A percentile compares a stretch with the other conserved stretches of the same genome.
phyloP scores from a whole-genome alignment of 1,284 basidiomycete species.

The Lignosus rhinocerotis region DNA sequence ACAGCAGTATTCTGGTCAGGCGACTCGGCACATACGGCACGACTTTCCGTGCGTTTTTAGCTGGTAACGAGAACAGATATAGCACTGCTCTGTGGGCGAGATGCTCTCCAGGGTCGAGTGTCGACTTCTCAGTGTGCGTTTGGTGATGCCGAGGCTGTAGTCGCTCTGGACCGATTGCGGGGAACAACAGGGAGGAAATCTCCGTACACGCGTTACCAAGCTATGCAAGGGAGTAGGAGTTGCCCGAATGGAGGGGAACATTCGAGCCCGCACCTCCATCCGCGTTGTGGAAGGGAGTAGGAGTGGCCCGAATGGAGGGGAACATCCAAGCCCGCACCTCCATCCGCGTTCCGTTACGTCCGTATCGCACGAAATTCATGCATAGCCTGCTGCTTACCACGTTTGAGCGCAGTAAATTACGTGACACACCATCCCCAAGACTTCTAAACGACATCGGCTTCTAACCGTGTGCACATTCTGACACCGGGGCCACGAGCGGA shows the following conservation, averaged over 20 bases:
- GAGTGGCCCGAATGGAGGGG: background rate
- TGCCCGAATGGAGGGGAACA: background rate
- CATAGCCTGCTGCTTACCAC: background rate
- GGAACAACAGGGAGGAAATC: background rate
- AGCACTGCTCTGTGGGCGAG: background rate
- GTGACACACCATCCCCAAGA: conserved; percentile 9
- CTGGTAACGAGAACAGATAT: background rate
- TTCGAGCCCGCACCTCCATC: background rate
- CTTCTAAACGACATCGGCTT: conserved; percentile 2
- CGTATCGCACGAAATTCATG: conserved; percentile 8
- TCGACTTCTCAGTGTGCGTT: background rate
- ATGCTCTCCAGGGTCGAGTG: background rate
- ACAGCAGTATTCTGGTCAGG: background rate
- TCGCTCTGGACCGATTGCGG: background rate
- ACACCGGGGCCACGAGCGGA: conserved; percentile 8
- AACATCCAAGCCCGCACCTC: background rate
- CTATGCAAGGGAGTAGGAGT: background rate
- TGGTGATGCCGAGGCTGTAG: background rate
- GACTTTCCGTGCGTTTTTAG: background rate
- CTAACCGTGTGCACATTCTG: background rate
- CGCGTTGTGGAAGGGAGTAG: background rate
- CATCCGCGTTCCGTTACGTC: conserved; percentile 12
- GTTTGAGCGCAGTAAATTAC: conserved; percentile 1
- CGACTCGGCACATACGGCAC: conserved; percentile 2
- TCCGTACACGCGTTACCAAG: conserved; percentile 5